Evolutionary conservation across 306 rosid genomes (phyloP).

Genomic region (Castanea crenata): DNA sequence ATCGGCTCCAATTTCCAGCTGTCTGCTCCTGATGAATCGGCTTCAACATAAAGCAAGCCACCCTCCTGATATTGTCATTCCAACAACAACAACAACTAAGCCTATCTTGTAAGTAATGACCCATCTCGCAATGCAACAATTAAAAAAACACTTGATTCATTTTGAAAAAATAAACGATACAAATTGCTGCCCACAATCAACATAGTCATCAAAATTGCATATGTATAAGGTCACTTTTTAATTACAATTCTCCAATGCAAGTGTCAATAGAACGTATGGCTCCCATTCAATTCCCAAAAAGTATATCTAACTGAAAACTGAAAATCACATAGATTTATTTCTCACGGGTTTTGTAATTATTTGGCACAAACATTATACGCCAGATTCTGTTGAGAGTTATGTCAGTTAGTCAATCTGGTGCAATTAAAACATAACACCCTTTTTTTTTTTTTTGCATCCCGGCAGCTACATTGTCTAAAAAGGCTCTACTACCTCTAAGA

Average conservation of each 20-base stretch:
- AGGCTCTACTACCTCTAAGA: too few relatives aligned
- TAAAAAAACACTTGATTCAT: not conserved
- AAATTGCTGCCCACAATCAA: too few relatives aligned
- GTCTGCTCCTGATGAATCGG: conserved; percentile 68
- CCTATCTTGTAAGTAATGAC: not conserved
- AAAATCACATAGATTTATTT: not conserved
- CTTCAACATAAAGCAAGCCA: conserved; percentile 69
- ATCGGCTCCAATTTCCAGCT: conserved; percentile 81
- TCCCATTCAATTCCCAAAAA: not conserved
- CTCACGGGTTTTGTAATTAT: not conserved
- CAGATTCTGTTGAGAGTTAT: too few relatives aligned
- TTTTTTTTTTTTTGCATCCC: too few relatives aligned
- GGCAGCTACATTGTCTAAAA: too few relatives aligned
- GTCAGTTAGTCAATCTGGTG: too few relatives aligned
- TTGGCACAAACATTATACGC: too few relatives aligned
- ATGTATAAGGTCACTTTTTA: too few relatives aligned
- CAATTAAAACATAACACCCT: too few relatives aligned
- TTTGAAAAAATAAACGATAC: too few relatives aligned
- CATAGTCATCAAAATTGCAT: too few relatives aligned
- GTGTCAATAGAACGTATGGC: not conserved
- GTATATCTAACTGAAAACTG: not conserved
- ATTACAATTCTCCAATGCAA: not conserved
- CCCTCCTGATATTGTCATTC: conserved; percentile 48
- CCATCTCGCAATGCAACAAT: not conserved
- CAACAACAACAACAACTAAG: too few relatives aligned